A percentile compares a stretch with the other conserved stretches of the same genome.
phyloP scores from a whole-genome alignment of 1,284 basidiomycete genomes.

The Vanrija sp. region DNA sequence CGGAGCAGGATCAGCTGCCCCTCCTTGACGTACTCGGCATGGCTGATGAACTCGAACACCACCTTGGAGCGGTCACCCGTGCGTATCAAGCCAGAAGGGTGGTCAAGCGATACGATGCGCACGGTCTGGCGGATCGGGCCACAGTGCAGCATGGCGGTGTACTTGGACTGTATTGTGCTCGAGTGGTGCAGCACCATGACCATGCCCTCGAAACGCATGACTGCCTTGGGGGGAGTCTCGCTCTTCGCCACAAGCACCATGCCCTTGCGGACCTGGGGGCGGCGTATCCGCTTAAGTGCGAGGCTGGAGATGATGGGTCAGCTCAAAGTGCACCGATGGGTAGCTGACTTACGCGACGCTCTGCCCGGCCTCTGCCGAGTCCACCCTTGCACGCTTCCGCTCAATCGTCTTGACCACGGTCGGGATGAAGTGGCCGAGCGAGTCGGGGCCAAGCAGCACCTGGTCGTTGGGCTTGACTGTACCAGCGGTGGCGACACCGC shows the following conservation, averaged over 20 bases:
- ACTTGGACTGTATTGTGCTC: conserved; percentile 83
- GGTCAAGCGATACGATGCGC: conserved; percentile 79
- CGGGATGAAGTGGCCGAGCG: conserved; percentile 80
- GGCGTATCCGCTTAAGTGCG: conserved; percentile 83
- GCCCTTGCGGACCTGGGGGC: conserved; percentile 82
- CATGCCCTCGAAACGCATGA: conserved; percentile 42
- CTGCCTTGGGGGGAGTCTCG: conserved; percentile 64
- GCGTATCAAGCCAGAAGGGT: conserved; percentile 76
- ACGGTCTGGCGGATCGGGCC: conserved; percentile 67
- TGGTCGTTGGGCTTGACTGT: conserved; percentile 73
- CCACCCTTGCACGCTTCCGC: conserved; percentile 81
- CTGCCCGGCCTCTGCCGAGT: conserved; percentile 86
- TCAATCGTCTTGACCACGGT: conserved; percentile 89
- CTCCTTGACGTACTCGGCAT: conserved; percentile 83
- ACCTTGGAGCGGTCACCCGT: conserved; percentile 88
- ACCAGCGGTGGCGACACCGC: conserved; percentile 80
- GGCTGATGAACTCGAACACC: conserved; percentile 75
- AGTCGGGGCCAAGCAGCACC: conserved; percentile 85
- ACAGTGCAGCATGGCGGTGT: conserved; percentile 60
- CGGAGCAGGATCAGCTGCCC: conserved; percentile 88
- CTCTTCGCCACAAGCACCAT: conserved; percentile 85
- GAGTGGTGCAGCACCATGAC: conserved; percentile 64
- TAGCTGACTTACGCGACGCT: conserved; percentile 62
- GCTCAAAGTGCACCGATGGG: neutral
- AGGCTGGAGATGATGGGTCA: conserved; percentile 48